phyloP scores from a whole-genome alignment of 2,329 filamentous ascomycete genomes.

The Verticillium longisporum region DNA sequence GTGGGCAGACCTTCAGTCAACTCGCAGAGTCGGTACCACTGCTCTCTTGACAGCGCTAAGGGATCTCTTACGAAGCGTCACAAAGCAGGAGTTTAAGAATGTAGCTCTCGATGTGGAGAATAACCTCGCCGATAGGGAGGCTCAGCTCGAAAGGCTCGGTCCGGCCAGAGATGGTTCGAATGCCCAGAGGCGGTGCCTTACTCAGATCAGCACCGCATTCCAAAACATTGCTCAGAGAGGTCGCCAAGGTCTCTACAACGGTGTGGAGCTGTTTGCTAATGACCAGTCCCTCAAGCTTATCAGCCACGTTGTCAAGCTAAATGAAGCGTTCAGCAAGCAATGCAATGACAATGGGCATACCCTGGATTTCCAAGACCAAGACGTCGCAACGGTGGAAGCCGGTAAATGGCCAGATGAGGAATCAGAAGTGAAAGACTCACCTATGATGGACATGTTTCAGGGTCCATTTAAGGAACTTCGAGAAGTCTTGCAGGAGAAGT shows the following conservation, averaged over 20 bases:
- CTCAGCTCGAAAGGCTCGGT: neutral
- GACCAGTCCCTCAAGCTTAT: neutral
- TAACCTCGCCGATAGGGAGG: neutral
- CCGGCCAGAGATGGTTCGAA: neutral
- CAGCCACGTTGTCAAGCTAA: neutral
- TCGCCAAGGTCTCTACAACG: neutral
- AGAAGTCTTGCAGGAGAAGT: neutral
- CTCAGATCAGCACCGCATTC: neutral
- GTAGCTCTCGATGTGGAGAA: neutral
- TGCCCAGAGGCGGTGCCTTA: neutral
- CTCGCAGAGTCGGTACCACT: conserved; percentile 23
- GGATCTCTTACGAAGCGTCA: conserved; percentile 30
- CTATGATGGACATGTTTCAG: neutral
- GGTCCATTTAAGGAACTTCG: neutral
- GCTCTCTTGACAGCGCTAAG: conserved; percentile 27
- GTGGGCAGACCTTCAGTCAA: conserved; percentile 22
- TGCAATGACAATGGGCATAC: neutral
- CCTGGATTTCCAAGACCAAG: neutral
- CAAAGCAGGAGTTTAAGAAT: conserved; percentile 18
- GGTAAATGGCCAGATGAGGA: no score
- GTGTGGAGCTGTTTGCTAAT: neutral
- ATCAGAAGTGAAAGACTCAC: no score
- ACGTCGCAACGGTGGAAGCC: no score
- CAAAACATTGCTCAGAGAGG: neutral
- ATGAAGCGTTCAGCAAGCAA: neutral